These are phyloP conservation scores for Catharanthus roseus DNA, from an alignment of 257 asterid species.

Conservation along the genomic window DNA sequence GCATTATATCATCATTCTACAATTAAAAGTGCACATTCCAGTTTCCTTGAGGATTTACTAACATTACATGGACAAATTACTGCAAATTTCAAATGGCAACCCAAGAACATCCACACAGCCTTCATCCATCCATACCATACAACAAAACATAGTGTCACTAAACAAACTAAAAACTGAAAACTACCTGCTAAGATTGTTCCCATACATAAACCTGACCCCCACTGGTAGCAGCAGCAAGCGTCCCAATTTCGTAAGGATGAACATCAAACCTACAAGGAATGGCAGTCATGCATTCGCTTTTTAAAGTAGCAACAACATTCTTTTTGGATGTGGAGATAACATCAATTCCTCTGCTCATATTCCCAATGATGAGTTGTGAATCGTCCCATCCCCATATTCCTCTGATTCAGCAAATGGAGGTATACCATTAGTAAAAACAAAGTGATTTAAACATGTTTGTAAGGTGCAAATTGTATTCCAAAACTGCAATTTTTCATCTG, in stretches of 20 bases:
- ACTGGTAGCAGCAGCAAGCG: conserved; percentile 72
- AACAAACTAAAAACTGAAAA: neutral
- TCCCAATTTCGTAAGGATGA: conserved; percentile 38
- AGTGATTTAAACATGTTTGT: neutral
- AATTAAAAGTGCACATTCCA: too few relatives aligned
- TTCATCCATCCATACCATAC: neutral
- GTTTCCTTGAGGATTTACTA: neutral
- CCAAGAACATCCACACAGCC: neutral
- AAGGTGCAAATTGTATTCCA: neutral
- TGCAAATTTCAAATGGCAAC: neutral
- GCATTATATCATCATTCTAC: too few relatives aligned
- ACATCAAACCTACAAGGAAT: conserved; percentile 50
- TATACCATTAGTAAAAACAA: neutral
- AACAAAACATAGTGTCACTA: neutral
- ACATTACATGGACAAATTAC: neutral
- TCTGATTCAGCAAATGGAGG: conserved; percentile 33
- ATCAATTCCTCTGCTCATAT: conserved; percentile 71
- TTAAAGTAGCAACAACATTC: conserved; percentile 42
- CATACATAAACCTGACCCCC: conserved; percentile 83
- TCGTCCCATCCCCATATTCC: conserved; percentile 99
- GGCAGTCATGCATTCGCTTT: conserved; percentile 59
- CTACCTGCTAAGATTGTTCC: conserved; percentile 22
- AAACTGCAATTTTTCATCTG: neutral
- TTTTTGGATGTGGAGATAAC: conserved; percentile 39
- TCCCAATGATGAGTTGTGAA: conserved; percentile 69